phyloP scores from a whole-genome alignment of 352 stramenopile genomes.

The Halophytophthora polymorphica region DNA sequence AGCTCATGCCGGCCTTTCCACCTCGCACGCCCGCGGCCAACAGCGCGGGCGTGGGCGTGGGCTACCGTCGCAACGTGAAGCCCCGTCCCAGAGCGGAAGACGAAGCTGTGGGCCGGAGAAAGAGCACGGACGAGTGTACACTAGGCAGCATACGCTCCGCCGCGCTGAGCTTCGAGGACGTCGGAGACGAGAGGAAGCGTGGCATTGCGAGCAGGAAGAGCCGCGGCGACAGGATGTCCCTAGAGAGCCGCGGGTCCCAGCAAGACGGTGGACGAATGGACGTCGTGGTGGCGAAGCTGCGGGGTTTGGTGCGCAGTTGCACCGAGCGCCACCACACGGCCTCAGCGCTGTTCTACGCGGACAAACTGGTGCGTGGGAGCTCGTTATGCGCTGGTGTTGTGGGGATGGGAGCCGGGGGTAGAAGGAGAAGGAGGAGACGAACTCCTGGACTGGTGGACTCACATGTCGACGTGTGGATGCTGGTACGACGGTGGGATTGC shows the following conservation, averaged over 20 bases:
- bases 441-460: too few species aligned
- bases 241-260: not conserved
- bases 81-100: too few species aligned
- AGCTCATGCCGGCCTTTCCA: not conserved
- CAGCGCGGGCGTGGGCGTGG: too few species aligned
- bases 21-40: too few species aligned
- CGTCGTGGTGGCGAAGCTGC: slow-evolving; percentile 28
- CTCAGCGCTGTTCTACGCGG: slow-evolving; percentile 73
- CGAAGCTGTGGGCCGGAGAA: too few species aligned
- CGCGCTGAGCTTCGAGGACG: not conserved
- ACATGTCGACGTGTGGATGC: not conserved
- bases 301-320: slow-evolving; percentile 43
- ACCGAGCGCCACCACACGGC: slow-evolving; percentile 45
- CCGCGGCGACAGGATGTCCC: not conserved
- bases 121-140: too few species aligned
- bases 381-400: not conserved
- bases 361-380: slow-evolving; percentile 53
- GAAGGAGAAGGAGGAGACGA: too few species aligned
- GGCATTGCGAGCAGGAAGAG: not conserved
- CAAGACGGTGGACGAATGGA: slow-evolving; percentile 1
- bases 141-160: too few species aligned
- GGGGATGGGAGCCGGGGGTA: too few species aligned
- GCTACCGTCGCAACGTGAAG: too few species aligned
- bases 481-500: not conserved
- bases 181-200: not conserved